phyloP scores from a whole-genome alignment of 768 basidiomycete species.

The Tulasnella sp. region DNA sequence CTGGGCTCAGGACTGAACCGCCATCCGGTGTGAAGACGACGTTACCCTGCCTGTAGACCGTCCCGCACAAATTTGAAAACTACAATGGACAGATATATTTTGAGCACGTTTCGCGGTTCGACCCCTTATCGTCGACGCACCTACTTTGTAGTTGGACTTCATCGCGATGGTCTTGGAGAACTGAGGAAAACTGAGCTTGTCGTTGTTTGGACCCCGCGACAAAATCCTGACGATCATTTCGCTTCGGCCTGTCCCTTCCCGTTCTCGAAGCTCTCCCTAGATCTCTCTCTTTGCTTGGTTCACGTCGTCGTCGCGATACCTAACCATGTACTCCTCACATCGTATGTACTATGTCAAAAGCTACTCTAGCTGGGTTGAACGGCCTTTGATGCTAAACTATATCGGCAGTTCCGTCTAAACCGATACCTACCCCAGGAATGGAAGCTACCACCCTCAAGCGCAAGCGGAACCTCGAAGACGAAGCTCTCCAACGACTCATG shows the following conservation, averaged over 20 bases:
- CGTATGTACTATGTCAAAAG: too few species aligned
- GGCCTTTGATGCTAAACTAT: not conserved
- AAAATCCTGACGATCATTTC: not conserved
- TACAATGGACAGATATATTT: constrained; percentile 24
- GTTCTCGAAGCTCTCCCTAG: not conserved
- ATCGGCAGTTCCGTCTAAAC: not conserved
- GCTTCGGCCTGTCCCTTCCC: not conserved
- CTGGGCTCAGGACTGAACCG: constrained; percentile 84
- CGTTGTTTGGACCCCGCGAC: not conserved
- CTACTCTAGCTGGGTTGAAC: too few species aligned
- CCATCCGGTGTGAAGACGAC: constrained; percentile 89
- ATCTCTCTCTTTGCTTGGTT: too few species aligned
- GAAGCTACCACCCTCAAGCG: not conserved
- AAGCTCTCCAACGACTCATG: not conserved
- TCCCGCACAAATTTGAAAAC: constrained; percentile 93
- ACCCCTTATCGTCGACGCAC: not conserved
- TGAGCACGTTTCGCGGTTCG: not conserved
- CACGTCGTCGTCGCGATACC: too few species aligned
- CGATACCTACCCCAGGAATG: not conserved
- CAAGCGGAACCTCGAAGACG: not conserved
- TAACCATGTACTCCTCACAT: too few species aligned
- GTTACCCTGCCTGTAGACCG: constrained; percentile 91
- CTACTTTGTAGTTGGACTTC: constrained; percentile 18
- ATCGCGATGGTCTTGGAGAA: not conserved
- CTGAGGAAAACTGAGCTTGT: not conserved